Conservation (phyloP, 2,329 filamentous ascomycete genomes). For the Pseudocercospora pini-densiflorae region DNA sequence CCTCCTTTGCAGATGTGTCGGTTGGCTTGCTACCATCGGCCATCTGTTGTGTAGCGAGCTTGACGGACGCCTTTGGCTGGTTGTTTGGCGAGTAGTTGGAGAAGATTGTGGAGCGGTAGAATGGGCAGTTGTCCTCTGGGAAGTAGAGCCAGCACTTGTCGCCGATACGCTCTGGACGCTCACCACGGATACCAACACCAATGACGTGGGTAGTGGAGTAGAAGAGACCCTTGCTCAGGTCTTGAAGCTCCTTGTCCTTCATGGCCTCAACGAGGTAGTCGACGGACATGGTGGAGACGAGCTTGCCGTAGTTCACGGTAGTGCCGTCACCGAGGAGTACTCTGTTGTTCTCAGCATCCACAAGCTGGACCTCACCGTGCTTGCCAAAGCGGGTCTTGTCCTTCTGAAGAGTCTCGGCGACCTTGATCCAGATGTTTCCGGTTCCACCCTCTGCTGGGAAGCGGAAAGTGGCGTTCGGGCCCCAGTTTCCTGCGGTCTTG, state of each 20-base stretch:
- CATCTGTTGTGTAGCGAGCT: conserved; percentile 84
- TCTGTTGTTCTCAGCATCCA: conserved; percentile 83
- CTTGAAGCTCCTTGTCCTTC: conserved; percentile 81
- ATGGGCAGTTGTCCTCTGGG: conserved; percentile 97
- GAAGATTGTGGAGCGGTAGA: conserved; percentile 99
- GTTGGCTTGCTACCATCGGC: conserved; percentile 82
- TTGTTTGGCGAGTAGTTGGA: conserved; percentile 99
- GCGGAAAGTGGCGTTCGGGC: conserved; percentile 96
- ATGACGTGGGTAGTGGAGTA: conserved; percentile 98
- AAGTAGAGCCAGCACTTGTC: conserved; percentile 99
- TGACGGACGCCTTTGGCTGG: conserved; percentile 80
- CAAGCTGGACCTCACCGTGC: conserved; percentile 79
- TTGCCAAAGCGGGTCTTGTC: conserved; percentile 91
- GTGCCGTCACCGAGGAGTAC: conserved; percentile 84
- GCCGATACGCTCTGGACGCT: conserved; percentile 90
- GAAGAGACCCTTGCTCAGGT: conserved; percentile 86
- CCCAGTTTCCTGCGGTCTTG: conserved; percentile 97
- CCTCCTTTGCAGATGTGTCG: conserved; percentile 74
- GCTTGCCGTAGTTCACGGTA: conserved; percentile 86
- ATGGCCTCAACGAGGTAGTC: conserved; percentile 87
- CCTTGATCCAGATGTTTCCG: conserved; percentile 98
- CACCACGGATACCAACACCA: conserved; percentile 90
- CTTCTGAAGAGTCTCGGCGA: conserved; percentile 88
- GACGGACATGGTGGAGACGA: conserved; percentile 95
- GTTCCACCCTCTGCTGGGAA: conserved; percentile 96